Evolutionary conservation across 768 basidiomycete genomes (phyloP), one percentile per base, ranked within the genome.

Genomic region (Lactarius trivialis): DNA sequence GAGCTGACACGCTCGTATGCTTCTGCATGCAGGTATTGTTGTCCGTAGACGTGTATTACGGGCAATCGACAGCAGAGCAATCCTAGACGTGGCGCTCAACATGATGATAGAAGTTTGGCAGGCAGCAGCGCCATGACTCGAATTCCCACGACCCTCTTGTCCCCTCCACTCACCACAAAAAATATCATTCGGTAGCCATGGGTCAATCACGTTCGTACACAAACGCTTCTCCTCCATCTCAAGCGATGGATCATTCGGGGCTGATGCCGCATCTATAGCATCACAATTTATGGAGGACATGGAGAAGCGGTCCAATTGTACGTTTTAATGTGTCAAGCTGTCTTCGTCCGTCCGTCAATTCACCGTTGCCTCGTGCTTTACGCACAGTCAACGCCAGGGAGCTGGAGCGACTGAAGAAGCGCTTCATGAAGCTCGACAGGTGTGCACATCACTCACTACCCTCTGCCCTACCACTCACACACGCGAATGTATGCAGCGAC

Each of bases 381-480:
- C 30, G 49, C 43, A 49, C 72, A 98, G 97, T 99, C 86, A 98
- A 92, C 21, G 90, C 89, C 54, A 82, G 86, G 53, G 97, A 99
- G 76, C 78, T 99, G 68, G 92, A 98, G 68, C 83, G 97, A 58
- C 81, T 98, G 69, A 97, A 97, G 83, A 98, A 98, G 74, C 88
- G 97, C 58, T 98, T 99, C 75, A 98, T 98, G 93, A 99, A 99
- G 77, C 88, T 99, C 68, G 97, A 99, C 74, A 91, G 88, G 91
- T 88, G 67, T 61, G 76, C 57, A 59, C 30, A 11, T 19, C 9
- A 6, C 41, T 56, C 26, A 17, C 53, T 15, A 34, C 65, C 45
- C 55, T 50, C 6, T 17, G 33, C 58, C 51, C 33, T 49, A 33
- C 4, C 24, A 14, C 34, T 43, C 39, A 51, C 30, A 48, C 33